Percentiles rank a stretch among this genome's conserved stretches.
Evolutionary conservation across 345 rosid species (phyloP).

Genomic region (Rhizophora apiculata): DNA sequence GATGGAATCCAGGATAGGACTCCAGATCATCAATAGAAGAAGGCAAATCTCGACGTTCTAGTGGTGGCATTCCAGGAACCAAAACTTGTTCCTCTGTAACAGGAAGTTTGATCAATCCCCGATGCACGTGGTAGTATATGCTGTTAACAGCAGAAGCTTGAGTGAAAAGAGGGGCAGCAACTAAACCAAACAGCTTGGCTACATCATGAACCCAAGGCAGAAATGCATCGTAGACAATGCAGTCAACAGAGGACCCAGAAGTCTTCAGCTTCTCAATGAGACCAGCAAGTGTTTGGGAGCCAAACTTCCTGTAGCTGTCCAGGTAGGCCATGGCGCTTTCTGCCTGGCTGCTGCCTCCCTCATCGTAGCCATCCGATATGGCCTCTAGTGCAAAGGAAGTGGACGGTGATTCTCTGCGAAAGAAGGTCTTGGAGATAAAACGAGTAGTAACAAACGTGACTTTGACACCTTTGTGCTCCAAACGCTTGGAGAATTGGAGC

Average conservation of each 20-base stretch:
- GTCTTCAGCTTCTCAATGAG: slow-evolving; percentile 16
- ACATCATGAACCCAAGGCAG: slow-evolving; percentile 36
- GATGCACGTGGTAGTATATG: slow-evolving; percentile 28
- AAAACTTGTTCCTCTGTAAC: slow-evolving; percentile 10
- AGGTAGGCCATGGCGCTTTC: slow-evolving; percentile 7
- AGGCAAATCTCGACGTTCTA: slow-evolving; percentile 24
- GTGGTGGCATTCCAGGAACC: slow-evolving; percentile 30
- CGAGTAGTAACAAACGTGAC: slow-evolving; percentile 25
- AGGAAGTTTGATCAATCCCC: slow-evolving; percentile 24
- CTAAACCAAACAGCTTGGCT: slow-evolving; percentile 28
- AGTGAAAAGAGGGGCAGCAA: slow-evolving; percentile 27
- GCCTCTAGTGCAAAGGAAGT: slow-evolving; percentile 14
- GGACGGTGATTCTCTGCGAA: neutral
- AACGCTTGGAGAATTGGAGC: slow-evolving; percentile 38
- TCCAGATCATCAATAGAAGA: slow-evolving; percentile 20
- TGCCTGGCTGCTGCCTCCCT: slow-evolving; percentile 7
- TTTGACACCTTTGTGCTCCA: slow-evolving; percentile 29
- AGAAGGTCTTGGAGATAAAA: slow-evolving; percentile 17
- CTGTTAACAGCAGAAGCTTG: slow-evolving; percentile 37
- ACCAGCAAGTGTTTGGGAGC: slow-evolving; percentile 11
- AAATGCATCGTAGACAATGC: slow-evolving; percentile 24
- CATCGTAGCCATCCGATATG: slow-evolving; percentile 33
- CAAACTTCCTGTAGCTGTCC: slow-evolving; percentile 5
- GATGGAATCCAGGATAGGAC: slow-evolving; percentile 24
- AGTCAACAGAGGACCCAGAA: slow-evolving; percentile 14